Evolutionary conservation across 129 eudicot species (phyloP), one percentile per base, ranked within the genome.

Genomic region (Centaurea solstitialis): DNA sequence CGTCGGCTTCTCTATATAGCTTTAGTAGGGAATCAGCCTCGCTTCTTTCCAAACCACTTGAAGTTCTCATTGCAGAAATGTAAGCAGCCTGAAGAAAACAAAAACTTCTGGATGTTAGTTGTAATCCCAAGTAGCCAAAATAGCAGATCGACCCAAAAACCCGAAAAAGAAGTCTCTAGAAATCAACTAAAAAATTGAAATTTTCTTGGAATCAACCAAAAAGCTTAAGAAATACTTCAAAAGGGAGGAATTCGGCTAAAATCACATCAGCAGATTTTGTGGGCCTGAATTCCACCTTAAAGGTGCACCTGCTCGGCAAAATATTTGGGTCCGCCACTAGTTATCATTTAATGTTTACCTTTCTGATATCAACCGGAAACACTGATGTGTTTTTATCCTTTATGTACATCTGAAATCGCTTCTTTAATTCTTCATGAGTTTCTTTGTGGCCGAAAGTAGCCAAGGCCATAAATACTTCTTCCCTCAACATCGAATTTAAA

Each of bases 311-410:
- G 37, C 37, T 33, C 37, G 5, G 37, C 37, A 33, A 33, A 33
- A 33, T 1, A 0, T 0, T 33, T 33, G 37, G 37, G 37, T 33
- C 37, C 4, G 37, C 37, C 37, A 24, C 17, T 59, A 37, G 50
- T 39, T 86, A 61, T 35, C 18, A 17, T 5, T 41, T 70, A 47
- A 47, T 30, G 74, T 18, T 73, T 81, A 88, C 92, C 86, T 78
- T 86, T 74, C 87, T 88, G 17, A 79, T 86, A 71, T 71, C 84
- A 80, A 81, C 88, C 0, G 89, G 89, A 70, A 86, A 80, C 41
- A 65, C 75, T 13, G 87, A 38, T 28, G 89, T 80, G 41, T 22
- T 72, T 43, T 77, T 86, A 75, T 88, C 81, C 75, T 43, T 76
- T 62, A 83, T 8, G 69, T 80, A 88, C 70, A 76, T 70, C 24